Percentiles rank a stretch among this genome's conserved stretches.
These are phyloP conservation scores for Zygosaccharomyces pseudorouxii DNA, from an alignment of 805 yeast species.

Conservation along the genomic window DNA sequence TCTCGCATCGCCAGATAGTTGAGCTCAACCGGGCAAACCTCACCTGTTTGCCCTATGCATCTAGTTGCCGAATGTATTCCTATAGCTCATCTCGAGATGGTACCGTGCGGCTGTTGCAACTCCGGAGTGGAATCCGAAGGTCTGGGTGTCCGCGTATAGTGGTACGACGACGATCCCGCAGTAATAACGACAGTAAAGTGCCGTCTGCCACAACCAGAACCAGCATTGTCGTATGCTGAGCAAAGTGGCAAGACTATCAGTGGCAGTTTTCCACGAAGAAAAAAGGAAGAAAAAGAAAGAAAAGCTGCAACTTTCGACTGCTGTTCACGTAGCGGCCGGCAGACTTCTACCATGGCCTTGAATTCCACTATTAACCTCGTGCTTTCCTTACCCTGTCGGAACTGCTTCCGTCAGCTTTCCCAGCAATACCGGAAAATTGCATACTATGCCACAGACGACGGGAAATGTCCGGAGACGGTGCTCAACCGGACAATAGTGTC, in stretches of 20 bases:
- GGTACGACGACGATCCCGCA: background rate
- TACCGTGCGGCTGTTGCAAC: background rate
- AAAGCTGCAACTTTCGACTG: background rate
- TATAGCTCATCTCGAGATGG: constrained; percentile 1
- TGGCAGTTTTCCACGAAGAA: too few relatives aligned
- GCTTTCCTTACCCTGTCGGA: background rate
- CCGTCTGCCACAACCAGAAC: background rate
- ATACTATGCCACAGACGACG: background rate
- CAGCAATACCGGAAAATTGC: background rate
- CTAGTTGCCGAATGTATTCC: background rate
- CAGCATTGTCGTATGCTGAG: too few relatives aligned
- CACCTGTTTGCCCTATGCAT: background rate
- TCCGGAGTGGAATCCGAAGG: constrained; percentile 2
- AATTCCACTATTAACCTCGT: background rate
- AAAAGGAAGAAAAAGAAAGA: background rate
- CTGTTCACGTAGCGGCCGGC: background rate
- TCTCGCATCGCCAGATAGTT: background rate
- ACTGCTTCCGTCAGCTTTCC: background rate
- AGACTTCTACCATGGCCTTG: background rate
- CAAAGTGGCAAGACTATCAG: too few relatives aligned
- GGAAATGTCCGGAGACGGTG: background rate
- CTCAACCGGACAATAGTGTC: background rate
- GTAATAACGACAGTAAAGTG: background rate
- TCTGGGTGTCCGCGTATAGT: background rate
- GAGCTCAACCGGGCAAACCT: background rate